Evolutionary conservation across 257 asterid genomes (phyloP).

Genomic region (Knoxia roxburghii): DNA sequence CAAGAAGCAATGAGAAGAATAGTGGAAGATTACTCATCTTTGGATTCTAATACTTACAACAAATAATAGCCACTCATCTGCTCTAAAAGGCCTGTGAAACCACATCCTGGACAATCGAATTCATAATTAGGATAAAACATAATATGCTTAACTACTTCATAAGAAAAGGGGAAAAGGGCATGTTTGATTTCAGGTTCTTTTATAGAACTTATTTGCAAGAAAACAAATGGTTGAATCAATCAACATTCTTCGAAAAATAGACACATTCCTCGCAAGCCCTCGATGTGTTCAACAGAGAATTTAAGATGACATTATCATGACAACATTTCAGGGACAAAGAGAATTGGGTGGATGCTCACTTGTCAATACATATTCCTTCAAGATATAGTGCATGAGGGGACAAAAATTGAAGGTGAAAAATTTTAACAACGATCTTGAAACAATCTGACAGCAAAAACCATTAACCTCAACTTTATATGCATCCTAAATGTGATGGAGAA

Average conservation of each 20-base stretch:
- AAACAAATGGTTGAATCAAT: background rate
- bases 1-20: too few relatives aligned
- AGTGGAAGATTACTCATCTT: too few relatives aligned
- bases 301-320: background rate
- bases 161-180: background rate
- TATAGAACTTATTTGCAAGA: background rate
- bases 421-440: background rate
- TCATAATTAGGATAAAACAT: background rate
- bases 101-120: conserved; percentile 62
- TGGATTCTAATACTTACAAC: conserved; percentile 62
- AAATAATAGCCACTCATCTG: conserved; percentile 94
- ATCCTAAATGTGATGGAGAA: conserved; percentile 6
- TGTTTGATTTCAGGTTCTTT: background rate
- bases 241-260: background rate
- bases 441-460: background rate
- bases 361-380: conserved; percentile 4
- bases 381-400: background rate
- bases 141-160: background rate
- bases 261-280: background rate
- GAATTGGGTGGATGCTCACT: too few relatives aligned
- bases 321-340: background rate
- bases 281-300: background rate
- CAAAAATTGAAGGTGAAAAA: too few relatives aligned
- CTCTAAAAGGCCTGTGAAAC: conserved; percentile 85
- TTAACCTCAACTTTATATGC: background rate